Conservation (phyloP, 225 moss, liverwort and hornwort species). For the Sphagnum contortum region DNA sequence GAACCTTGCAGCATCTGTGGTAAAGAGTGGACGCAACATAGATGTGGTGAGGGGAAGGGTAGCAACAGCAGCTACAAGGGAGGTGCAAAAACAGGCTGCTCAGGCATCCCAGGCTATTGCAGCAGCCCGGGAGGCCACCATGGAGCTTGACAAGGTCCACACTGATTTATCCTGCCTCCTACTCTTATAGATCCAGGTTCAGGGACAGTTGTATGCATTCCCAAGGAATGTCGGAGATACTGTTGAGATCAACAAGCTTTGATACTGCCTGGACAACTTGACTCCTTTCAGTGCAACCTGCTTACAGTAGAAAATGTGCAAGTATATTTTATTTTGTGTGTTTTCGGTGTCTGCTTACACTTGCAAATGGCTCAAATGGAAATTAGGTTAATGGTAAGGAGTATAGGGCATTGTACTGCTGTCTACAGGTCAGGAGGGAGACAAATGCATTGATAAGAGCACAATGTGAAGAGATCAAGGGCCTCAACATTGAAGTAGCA, state of each 20-base stretch:
- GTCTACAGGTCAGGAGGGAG: constrained; percentile 58
- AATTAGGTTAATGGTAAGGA: no score
- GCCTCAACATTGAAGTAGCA: constrained; percentile 40
- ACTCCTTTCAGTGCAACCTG: no score
- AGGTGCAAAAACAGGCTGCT: constrained; percentile 56
- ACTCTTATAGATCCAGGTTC: neutral
- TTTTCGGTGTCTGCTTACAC: no score
- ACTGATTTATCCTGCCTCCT: neutral
- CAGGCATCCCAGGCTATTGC: constrained; percentile 62
- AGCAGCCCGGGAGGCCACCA: constrained; percentile 69
- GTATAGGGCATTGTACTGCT: neutral
- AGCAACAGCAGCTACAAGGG: constrained; percentile 54
- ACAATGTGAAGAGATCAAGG: constrained; percentile 67
- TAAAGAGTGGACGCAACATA: constrained; percentile 52
- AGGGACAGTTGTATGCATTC: neutral
- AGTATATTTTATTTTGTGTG: no score
- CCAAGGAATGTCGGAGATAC: no score
- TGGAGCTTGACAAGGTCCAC: constrained; percentile 82
- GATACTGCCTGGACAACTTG: no score
- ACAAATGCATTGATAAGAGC: constrained; percentile 61
- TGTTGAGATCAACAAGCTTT: no score
- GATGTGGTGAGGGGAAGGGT: constrained; percentile 71
- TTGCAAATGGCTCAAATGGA: no score
- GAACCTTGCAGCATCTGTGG: constrained; percentile 33
- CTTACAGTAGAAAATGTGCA: no score